Base-by-base conservation (phyloP, 805 yeast species). In the Candida incommunis region DNA sequence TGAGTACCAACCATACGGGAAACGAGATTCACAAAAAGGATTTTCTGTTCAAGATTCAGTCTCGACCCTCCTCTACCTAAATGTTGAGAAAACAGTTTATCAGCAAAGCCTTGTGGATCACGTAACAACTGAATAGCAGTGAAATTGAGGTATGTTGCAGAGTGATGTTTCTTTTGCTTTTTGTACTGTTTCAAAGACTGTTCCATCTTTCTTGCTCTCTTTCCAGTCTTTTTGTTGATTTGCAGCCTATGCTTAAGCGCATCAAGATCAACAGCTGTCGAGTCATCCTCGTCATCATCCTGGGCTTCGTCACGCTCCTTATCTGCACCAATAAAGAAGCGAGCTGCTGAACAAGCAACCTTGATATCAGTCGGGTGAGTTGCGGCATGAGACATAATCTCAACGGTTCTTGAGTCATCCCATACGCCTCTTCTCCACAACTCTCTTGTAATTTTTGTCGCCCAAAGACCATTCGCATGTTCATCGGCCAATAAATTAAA, bases 21-120 rank as follows among this genome's bases (percentile, higher is more conserved):
- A 29, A 90, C 70, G 50, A 92, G 71, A 58, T 85, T 92, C 82
- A 90, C 76, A 50, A 92, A 75, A 46, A 83, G 74, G 51, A 92
- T 85, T 57, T 84, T 86, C 61, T 90, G 96, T 49, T 90, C 96
- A 55, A 90, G 68, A 57, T 77, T 80, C 55, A 83, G 82, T 55
- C 75, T 78, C 60, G 80, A 80, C 20, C 78, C 68, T 48, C 73
- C 77, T 37, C 82, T 75, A 42, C 80, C 72, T 48, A 90, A 65
- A 57, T 87, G 94, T 40, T 69, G 74, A 23, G 75, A 72, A 57
- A 78, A 92, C 46, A 92, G 67, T 48, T 70, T 74, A 52, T 92
- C 98, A 4, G 97, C 95, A 65, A 92, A 92, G 3, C 95, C 95
- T 62, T 92, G 99, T 7, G 99, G 98, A 60, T 92, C 98, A 61